phyloP scores from a whole-genome alignment of 352 stramenopile genomes.

The Pythium sukuiense region DNA sequence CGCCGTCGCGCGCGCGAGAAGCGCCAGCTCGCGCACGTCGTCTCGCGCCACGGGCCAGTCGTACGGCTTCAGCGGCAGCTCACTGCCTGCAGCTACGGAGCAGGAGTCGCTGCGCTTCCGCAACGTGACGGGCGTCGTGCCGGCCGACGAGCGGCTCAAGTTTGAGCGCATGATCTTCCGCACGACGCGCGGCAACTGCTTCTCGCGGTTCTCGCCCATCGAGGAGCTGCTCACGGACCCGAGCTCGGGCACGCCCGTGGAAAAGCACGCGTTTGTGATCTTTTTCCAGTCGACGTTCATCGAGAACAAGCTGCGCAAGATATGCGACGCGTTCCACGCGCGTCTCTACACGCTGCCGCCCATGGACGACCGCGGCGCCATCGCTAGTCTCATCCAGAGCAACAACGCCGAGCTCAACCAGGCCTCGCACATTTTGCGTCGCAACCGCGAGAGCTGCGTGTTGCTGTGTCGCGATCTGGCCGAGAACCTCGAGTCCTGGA shows the following conservation, averaged over 20 bases:
- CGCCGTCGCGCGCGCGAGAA: constrained; percentile 33
- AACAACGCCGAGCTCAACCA: constrained; percentile 95
- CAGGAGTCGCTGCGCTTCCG: constrained; percentile 87
- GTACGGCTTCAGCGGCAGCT: constrained; percentile 50
- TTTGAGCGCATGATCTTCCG: constrained; percentile 99
- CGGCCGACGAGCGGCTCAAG: constrained; percentile 91
- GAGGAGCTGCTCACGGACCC: constrained; percentile 91
- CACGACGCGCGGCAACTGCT: constrained; percentile 98
- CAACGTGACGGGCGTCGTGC: constrained; percentile 94
- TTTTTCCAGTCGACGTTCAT: constrained; percentile 98
- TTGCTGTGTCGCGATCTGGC: constrained; percentile 92
- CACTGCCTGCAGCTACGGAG: constrained; percentile 23
- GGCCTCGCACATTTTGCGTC: constrained; percentile 94
- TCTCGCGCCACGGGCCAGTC: constrained; percentile 41
- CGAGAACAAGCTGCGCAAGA: constrained; percentile 98
- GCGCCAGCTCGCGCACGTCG: constrained; percentile 51
- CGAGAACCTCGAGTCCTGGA: constrained; percentile 95
- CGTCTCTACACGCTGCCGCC: constrained; percentile 95
- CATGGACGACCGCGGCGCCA: constrained; percentile 92
- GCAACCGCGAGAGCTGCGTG: constrained; percentile 95
- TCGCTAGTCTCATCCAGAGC: constrained; percentile 89
- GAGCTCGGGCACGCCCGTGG: constrained; percentile 81
- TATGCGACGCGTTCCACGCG: constrained; percentile 97
- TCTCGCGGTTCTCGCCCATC: constrained; percentile 96
- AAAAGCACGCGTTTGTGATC: constrained; percentile 91